Evolutionary conservation across 768 basidiomycete species (phyloP).

Genomic region (Pilatotrama ljubarskyi): DNA sequence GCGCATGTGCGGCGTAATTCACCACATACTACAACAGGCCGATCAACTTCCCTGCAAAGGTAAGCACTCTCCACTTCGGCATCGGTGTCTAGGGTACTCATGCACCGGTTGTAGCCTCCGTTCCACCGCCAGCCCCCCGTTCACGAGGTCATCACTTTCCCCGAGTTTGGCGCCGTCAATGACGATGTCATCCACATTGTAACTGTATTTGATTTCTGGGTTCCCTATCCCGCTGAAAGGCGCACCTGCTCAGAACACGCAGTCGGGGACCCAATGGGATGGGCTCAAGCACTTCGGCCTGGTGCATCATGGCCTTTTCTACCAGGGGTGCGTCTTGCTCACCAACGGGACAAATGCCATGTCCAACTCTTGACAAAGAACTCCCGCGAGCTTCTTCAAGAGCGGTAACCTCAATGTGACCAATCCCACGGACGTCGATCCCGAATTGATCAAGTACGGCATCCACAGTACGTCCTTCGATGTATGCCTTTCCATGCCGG

Average conservation of each 20-base stretch:
- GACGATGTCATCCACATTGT: constrained; percentile 29
- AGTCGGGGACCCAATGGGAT: constrained; percentile 73
- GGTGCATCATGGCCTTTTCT: constrained; percentile 52
- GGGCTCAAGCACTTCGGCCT: constrained; percentile 61
- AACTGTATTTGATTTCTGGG: not conserved
- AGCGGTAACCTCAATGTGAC: constrained; percentile 47
- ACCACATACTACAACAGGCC: constrained; percentile 47
- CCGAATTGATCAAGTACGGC: constrained; percentile 48
- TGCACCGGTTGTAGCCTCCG: constrained; percentile 45
- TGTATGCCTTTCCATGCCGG: too few species aligned
- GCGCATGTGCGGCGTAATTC: not conserved
- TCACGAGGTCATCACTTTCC: constrained; percentile 41
- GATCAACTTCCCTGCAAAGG: constrained; percentile 65
- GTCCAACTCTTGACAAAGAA: constrained; percentile 33
- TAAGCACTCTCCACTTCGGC: constrained; percentile 25
- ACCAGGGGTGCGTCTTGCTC: constrained; percentile 53
- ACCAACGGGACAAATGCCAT: not conserved
- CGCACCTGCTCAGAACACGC: constrained; percentile 56
- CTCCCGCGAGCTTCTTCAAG: constrained; percentile 43
- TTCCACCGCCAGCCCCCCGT: constrained; percentile 57
- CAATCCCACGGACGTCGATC: constrained; percentile 51
- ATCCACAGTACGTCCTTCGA: constrained; percentile 60
- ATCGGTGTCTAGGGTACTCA: not conserved
- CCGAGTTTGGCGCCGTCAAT: constrained; percentile 25
- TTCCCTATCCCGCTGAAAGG: not conserved